Base-by-base conservation (phyloP, 2,329 filamentous ascomycete genomes). In the Thelonectria rubi region DNA sequence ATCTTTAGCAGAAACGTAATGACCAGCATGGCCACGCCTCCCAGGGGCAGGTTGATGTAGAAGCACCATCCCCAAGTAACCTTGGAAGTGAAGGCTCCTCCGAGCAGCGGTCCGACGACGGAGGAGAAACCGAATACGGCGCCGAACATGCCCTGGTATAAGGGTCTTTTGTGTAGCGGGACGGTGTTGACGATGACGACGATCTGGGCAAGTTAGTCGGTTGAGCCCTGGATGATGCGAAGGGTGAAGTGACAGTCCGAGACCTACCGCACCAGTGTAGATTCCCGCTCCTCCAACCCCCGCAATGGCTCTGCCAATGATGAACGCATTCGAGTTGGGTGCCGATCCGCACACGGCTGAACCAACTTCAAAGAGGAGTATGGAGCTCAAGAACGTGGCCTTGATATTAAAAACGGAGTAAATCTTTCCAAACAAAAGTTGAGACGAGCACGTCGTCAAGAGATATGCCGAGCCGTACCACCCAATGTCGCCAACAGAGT, bases 71-170 rank as follows among this genome's bases (percentile, higher is more conserved):
- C 57, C 74, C 74, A 76, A 1, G 69, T 73, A 1, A 76, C 61
- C 9, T 68, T 60, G 12, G 51, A 59, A 0, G 72, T 74, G 20
- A 74, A 69, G 0, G 63, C 69, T 12, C 72, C 71, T n/a, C 72
- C 72, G 2, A 74, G 56, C 12, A 73, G 17, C 3, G 72, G 72
- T 0, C 69, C 72, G 1, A 62, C 55, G 5, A 73, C 56, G 2
- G 62, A 65, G 1, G 81, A 77, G 52, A 82, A 71, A 10, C 78
- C 80, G 45, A 77, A 81, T 45, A 81, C 77, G 17, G 73, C 76
- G 7, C 75, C 76, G 24, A 81, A 73, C 6, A 80, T 15, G 5
- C 63, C 63, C 34, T 60, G 54, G 21, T 58, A 64, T 14, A 60
- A 17, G 5, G 63, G 65, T 58, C 78, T 75, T 65, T 78, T 80